Evolutionary conservation across 345 rosid genomes (phyloP).

Genomic region (Eucalyptus microcorys): DNA sequence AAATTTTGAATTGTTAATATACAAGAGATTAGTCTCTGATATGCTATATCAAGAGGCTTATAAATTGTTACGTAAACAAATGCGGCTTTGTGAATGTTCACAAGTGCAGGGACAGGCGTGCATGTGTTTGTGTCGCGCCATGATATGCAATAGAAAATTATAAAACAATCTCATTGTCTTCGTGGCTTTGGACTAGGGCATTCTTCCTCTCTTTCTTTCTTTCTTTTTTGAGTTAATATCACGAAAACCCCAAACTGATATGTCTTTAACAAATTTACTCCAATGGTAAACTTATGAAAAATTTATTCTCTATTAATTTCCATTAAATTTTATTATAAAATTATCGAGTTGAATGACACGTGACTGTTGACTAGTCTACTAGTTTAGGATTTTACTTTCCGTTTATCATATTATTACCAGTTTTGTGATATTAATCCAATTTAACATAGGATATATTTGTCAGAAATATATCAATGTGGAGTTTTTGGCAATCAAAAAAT

Average conservation of each 20-base stretch:
- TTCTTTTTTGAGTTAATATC: not conserved
- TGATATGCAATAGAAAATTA: not conserved
- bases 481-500: too few relatives aligned
- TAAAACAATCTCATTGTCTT: not conserved
- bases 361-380: fast-evolving
- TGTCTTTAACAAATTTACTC: fast-evolving
- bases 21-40: not conserved
- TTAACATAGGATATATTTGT: fast-evolving
- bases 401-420: too few relatives aligned
- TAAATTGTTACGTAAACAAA: not conserved
- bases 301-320: too few relatives aligned
- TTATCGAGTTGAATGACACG: fast-evolving
- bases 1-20: not conserved
- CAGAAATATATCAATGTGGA: too few relatives aligned
- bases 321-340: too few relatives aligned
- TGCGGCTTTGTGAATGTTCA: not conserved
- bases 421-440: too few relatives aligned
- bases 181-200: not conserved
- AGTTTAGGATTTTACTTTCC: too few relatives aligned
- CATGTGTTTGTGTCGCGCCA: not conserved
- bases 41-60: not conserved
- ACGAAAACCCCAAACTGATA: fast-evolving
- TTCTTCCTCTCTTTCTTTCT: not conserved
- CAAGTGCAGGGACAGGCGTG: not conserved
- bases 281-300: too few relatives aligned